Conservation (phyloP, 768 basidiomycete genomes). For the Gymnopilus junonius region DNA sequence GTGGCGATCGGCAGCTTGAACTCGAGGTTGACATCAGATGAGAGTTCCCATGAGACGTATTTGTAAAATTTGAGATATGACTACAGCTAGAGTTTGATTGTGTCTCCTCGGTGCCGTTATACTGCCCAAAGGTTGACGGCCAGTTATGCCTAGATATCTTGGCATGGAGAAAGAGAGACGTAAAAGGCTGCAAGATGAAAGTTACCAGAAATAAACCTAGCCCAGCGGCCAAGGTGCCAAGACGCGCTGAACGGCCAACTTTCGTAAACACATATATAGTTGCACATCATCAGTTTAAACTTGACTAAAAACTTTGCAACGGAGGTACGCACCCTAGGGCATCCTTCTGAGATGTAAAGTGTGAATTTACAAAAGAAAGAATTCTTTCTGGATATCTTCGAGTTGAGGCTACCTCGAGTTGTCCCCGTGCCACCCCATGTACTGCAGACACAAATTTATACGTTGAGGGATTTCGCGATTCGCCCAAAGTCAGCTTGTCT, state of each 20-base stretch:
- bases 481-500: neutral
- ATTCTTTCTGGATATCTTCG: neutral
- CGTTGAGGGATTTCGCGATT: neutral
- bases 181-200: neutral
- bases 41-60: neutral
- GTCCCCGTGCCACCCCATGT: neutral
- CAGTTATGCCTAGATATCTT: neutral
- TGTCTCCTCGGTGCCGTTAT: neutral
- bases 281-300: neutral
- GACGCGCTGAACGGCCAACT: too few relatives aligned
- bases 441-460: neutral
- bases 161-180: neutral
- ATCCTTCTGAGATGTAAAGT: neutral
- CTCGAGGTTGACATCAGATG: neutral
- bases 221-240: neutral
- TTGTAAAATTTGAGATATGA: neutral
- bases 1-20: neutral
- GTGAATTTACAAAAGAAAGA: neutral
- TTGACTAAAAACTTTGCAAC: too few relatives aligned
- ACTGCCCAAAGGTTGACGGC: neutral
- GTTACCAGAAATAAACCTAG: neutral
- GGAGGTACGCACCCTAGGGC: neutral
- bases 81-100: neutral
- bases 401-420: neutral
- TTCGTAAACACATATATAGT: too few relatives aligned